Evolutionary conservation across 2,329 filamentous ascomycete species (phyloP), one percentile per base, ranked within the genome.

Genomic region (Cladosporium halotolerans): DNA sequence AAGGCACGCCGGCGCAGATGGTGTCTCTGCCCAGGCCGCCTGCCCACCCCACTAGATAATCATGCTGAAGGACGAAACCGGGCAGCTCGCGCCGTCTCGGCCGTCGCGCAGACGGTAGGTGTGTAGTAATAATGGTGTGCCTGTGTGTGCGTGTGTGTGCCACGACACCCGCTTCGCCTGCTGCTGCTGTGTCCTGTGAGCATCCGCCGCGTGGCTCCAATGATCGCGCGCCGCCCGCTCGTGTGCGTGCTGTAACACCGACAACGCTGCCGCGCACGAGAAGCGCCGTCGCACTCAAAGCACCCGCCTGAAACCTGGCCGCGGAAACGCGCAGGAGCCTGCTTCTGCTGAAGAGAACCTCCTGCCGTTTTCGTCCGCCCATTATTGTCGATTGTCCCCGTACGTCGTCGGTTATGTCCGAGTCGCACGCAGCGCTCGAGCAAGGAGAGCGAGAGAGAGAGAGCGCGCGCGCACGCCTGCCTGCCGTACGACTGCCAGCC

Each of bases 291-390:
- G 42, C 47, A 50, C 47, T n/a, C n/a, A 3, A 34, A 8, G n/a
- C 46, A 28, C 11, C 38, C 9, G 36, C 9, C 46, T 49, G 46
- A 49, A 49, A 49, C 46, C 46, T 49, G 46, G 38, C 46, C 36
- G 28, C 46, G 13, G 36, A 49, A 19, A 36, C 34, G 34, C 34
- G 34, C 34, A n/a, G 10, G 33, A 9, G n/a, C 14, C 19, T 47
- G 28, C 32, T 36, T 18, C 7, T 28, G 23, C 34, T 42, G 46
- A 41, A 49, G 47, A 50, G 10, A 11, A 4, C n/a, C 10, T 36
- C 34, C 10, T 36, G 34, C 34, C n/a, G 32, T 47, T 9, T 49
- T 8, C 18, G 40, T 39, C 23, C 23, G 23, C 10, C 10, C 34
- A 34, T 18, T 33, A 41, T 49, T 10, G 16, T 18, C 14, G 28